Evolutionary conservation across 139 green algal genomes (phyloP).

Genomic region (Yamagishiella unicocca): DNA sequence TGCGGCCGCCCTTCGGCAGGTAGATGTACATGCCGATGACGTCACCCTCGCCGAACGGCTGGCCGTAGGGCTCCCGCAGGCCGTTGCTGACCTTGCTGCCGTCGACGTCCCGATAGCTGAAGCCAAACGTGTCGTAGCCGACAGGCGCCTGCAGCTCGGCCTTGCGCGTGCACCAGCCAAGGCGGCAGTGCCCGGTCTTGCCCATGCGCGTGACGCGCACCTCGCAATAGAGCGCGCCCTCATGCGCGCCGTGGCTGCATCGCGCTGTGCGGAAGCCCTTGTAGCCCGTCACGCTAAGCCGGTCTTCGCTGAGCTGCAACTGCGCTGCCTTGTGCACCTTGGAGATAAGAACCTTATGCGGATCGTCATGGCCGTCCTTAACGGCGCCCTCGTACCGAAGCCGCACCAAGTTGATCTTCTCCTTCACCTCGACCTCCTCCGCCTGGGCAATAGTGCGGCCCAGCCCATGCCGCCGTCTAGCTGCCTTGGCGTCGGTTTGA

Average conservation of each 20-base stretch:
- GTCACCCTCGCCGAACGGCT: constrained; percentile 62
- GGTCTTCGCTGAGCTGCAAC: constrained; percentile 69
- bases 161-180: constrained; percentile 84
- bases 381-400: constrained; percentile 11
- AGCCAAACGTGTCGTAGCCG: constrained; percentile 81
- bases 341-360: constrained; percentile 61
- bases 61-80: constrained; percentile 59
- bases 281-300: constrained; percentile 68
- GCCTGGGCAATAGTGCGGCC: constrained; percentile 42
- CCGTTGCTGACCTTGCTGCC: constrained; percentile 80
- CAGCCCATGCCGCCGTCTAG: constrained; percentile 49
- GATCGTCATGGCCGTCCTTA: constrained; percentile 46
- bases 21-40: constrained; percentile 79
- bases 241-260: constrained; percentile 76
- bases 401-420: constrained; percentile 38
- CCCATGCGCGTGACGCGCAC: constrained; percentile 74
- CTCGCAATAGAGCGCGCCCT: constrained; percentile 85
- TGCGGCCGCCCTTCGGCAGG: constrained; percentile 68
- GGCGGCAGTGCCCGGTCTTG: constrained; percentile 71
- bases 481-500: constrained; percentile 26
- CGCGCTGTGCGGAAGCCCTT: constrained; percentile 84
- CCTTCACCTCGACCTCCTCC: constrained; percentile 46
- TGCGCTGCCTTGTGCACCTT: constrained; percentile 70
- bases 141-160: constrained; percentile 89
- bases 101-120: constrained; percentile 81